These are phyloP conservation scores for Fusarium sp. DNA, from an alignment of 2,329 filamentous ascomycete species.

Conservation along the genomic window DNA sequence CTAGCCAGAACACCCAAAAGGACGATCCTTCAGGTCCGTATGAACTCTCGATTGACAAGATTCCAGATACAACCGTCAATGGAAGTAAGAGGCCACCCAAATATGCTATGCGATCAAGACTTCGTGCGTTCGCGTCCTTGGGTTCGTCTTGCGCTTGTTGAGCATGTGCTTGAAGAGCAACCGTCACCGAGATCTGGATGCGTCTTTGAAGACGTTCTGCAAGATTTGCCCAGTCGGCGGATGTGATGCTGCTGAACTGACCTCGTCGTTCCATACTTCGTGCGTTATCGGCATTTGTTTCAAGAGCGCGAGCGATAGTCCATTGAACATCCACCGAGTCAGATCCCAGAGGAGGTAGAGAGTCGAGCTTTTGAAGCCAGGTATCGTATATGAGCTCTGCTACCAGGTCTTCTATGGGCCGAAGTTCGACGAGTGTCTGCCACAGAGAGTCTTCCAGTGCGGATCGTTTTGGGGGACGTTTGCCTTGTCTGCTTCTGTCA, in stretches of 20 bases:
- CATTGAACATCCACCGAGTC: conserved; percentile 35
- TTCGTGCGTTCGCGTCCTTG: conserved; percentile 53
- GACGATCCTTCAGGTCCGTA: conserved; percentile 56
- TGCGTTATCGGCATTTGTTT: conserved; percentile 44
- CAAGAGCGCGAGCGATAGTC: conserved; percentile 40
- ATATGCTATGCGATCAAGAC: conserved; percentile 62
- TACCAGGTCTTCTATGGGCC: conserved; percentile 33
- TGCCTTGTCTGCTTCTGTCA: background rate
- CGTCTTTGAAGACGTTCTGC: conserved; percentile 41
- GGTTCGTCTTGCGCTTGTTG: conserved; percentile 16
- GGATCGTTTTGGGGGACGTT: conserved; percentile 18
- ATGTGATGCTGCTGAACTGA: conserved; percentile 23
- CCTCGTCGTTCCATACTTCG: conserved; percentile 36
- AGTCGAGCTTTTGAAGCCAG: conserved; percentile 44
- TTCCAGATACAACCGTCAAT: conserved; percentile 59
- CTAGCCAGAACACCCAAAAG: conserved; percentile 64
- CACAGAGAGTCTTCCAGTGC: conserved; percentile 38
- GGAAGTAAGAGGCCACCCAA: conserved; percentile 62
- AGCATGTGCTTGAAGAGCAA: conserved; percentile 13
- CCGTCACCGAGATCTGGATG: conserved; percentile 34
- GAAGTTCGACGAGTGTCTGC: conserved; percentile 31
- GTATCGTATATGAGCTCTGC: conserved; percentile 44
- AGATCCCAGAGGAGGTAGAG: conserved; percentile 28
- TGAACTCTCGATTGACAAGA: conserved; percentile 60
- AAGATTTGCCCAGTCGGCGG: conserved; percentile 40